Evolutionary conservation across 345 rosid genomes (phyloP).

Genomic region (Populus pruinosa): DNA sequence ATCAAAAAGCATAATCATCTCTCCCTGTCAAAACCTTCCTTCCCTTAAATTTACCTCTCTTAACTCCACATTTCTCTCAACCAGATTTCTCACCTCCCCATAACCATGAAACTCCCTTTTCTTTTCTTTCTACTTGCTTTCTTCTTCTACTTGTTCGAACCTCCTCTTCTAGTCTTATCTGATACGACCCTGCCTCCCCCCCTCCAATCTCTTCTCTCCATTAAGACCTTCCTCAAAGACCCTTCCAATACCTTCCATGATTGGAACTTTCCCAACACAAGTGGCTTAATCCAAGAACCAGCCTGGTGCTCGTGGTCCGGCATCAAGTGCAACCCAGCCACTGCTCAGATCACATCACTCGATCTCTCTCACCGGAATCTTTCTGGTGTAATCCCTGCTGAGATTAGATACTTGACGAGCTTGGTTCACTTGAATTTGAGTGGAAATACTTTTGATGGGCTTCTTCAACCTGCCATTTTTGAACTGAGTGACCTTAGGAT

Average conservation of each 20-base stretch:
- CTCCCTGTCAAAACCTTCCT: constrained; percentile 36
- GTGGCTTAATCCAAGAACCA: constrained; percentile 19
- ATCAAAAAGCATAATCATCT: constrained; percentile 39
- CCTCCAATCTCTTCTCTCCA: constrained; percentile 61
- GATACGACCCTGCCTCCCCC: constrained; percentile 50
- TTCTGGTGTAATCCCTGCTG: constrained; percentile 60
- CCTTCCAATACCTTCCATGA: constrained; percentile 56
- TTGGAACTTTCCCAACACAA: constrained; percentile 58
- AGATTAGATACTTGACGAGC: constrained; percentile 55
- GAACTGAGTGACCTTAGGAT: constrained; percentile 52
- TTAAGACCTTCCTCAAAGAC: constrained; percentile 62
- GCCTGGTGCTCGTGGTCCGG: constrained; percentile 95
- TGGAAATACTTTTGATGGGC: constrained; percentile 54
- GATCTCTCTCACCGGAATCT: constrained; percentile 76
- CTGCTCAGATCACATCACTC: constrained; percentile 55
- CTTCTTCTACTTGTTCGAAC: constrained; percentile 36
- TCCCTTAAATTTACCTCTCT: constrained; percentile 56
- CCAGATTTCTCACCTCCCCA: constrained; percentile 32
- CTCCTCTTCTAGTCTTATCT: constrained; percentile 29
- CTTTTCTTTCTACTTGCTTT: constrained; percentile 25
- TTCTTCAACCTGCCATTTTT: constrained; percentile 52
- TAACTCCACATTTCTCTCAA: constrained; percentile 18
- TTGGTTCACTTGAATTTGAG: constrained; percentile 72
- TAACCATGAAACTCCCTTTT: constrained; percentile 51
- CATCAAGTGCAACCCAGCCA: constrained; percentile 48